Percentiles rank a stretch among this genome's conserved stretches.
These are phyloP conservation scores for Chaetomium globosum DNA, from an alignment of 2,329 filamentous ascomycete species.

Conservation along the genomic window DNA sequence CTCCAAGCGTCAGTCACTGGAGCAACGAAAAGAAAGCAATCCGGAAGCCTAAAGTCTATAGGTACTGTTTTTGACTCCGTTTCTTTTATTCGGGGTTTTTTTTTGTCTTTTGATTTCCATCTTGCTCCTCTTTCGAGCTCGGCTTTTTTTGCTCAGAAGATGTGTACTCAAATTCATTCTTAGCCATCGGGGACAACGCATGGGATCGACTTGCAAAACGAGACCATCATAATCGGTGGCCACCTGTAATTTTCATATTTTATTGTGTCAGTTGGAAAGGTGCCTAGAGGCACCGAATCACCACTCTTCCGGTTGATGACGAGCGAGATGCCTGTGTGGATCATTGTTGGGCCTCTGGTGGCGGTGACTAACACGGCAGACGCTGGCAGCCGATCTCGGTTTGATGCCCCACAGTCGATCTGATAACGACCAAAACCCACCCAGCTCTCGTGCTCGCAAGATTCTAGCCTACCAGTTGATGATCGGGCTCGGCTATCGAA, in stretches of 20 bases:
- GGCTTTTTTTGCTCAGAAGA: no score
- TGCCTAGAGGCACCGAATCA: background rate
- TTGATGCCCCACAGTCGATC: slow-evolving; percentile 12
- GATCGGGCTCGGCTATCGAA: background rate
- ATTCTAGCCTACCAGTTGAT: background rate
- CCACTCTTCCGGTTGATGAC: background rate
- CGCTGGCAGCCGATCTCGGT: slow-evolving; percentile 23
- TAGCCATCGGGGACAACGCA: no score
- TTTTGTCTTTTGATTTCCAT: no score
- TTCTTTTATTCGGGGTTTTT: no score
- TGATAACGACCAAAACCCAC: slow-evolving; percentile 5
- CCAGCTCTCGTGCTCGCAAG: background rate
- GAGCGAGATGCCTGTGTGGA: background rate
- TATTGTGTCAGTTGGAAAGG: no score
- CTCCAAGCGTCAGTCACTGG: no score
- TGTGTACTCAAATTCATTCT: no score
- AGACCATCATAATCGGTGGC: background rate
- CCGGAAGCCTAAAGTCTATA: no score
- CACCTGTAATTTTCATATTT: background rate
- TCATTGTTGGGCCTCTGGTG: background rate
- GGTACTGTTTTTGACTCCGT: no score
- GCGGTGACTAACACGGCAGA: background rate
- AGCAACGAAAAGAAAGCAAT: no score
- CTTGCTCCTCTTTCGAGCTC: no score
- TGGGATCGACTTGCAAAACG: no score